Evolutionary conservation across 2,329 filamentous ascomycete species (phyloP), one percentile per base, ranked within the genome.

Genomic region (Fusarium sp.): DNA sequence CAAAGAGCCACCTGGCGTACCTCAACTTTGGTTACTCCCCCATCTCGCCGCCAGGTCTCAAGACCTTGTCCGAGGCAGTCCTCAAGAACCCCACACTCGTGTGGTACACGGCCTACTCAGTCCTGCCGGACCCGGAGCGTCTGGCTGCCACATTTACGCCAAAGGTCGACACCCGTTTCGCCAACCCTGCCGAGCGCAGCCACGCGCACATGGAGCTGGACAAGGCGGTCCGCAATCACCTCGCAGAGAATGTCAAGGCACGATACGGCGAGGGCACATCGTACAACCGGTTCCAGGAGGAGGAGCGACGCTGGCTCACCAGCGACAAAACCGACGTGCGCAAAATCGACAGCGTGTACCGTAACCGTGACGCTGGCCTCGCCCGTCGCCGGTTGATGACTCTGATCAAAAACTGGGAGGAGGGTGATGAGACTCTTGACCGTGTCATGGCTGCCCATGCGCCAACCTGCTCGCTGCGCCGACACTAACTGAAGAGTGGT

Each of bases 321-420:
- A 85, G 79, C 65, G 82, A 86, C 72, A 80, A 78, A 33, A 65
- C 67, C 8, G 84, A 84, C 64, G 83, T 86, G 20, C 79, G 84
- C 45, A 83, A 84, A 67, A 85, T 85, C 57, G 84, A 86, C 70
- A 85, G 83, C 18, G 84, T 85, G 39, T 86, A 86, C 65, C 82
- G 84, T 14, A 86, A 85, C 62, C 79, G 83, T 11, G 83, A 86
- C 65, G 82, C 82, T 13, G 82, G 82, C 6, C 72, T 81, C 58
- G 82, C 82, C 8, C 78, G 83, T n/a, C 77, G 82, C 1, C 79
- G 80, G 18, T 67, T 83, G 39, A 70, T 82, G 77, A 80, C 77
- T 33, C 75, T 85, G 66, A 77, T 82, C 22, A 85, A 85, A 64
- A 76, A 81, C 43, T 86, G 84, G 84, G 80, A 84, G 48, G 82